Evolutionary conservation across 179 eudicot genomes (phyloP).

Genomic region (Corrigiola litoralis): DNA sequence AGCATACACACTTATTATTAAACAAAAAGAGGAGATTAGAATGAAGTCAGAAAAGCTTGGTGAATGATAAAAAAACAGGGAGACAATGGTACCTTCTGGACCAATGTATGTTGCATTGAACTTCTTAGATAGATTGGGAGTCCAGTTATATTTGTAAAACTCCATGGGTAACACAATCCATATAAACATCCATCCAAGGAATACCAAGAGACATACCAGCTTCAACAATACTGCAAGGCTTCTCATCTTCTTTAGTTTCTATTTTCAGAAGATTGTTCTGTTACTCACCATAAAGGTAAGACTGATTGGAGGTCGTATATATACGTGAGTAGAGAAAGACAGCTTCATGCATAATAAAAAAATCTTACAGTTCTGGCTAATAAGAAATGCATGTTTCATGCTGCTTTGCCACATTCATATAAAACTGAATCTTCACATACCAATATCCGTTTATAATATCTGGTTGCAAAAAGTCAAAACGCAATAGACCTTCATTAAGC

Average conservation of each 20-base stretch:
- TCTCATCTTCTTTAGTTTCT: slow-evolving; percentile 15
- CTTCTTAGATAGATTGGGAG: slow-evolving; percentile 20
- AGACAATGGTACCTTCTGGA: slow-evolving; percentile 39
- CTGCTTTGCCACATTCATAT: slow-evolving; percentile 22
- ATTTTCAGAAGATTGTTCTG: not conserved
- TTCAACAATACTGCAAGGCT: slow-evolving; percentile 22
- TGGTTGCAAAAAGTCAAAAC: slow-evolving; percentile 5
- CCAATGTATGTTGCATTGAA: slow-evolving; percentile 49
- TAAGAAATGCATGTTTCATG: slow-evolving; percentile 36
- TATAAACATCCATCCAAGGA: slow-evolving; percentile 41
- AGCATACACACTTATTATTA: not conserved
- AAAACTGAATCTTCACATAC: not conserved
- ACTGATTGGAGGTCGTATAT: slow-evolving; percentile 10
- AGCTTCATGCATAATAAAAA: not conserved
- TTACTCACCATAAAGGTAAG: not conserved
- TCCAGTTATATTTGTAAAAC: slow-evolving; percentile 36
- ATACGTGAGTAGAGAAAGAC: not conserved
- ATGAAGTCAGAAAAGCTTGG: not conserved
- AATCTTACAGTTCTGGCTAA: slow-evolving; percentile 4
- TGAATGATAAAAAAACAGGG: not conserved
- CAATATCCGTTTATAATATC: not conserved
- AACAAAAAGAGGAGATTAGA: not conserved
- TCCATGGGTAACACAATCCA: slow-evolving; percentile 49
- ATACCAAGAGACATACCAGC: slow-evolving; percentile 24
- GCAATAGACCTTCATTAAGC: slow-evolving; percentile 1